phyloP scores from a whole-genome alignment of 805 yeast species.

The Pichia ethanolica region DNA sequence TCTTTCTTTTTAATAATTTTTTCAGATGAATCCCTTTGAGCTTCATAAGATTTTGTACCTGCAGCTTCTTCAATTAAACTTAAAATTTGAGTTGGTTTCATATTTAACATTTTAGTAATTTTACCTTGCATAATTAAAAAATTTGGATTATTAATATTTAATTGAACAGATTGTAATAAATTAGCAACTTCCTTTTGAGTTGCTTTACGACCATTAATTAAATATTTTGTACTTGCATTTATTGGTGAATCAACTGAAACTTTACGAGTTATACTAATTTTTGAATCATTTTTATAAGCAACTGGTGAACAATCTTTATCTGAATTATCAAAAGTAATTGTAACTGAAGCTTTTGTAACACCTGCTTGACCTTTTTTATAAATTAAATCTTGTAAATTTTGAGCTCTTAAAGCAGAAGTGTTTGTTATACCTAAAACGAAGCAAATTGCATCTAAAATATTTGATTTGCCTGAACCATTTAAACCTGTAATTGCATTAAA shows the following conservation, averaged over 20 bases:
- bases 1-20: conserved; percentile 90
- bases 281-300: conserved; percentile 70
- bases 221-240: conserved; percentile 43
- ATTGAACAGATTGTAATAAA: conserved; percentile 87
- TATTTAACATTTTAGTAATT: conserved; percentile 92
- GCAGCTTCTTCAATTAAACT: conserved; percentile 97
- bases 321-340: conserved; percentile 86
- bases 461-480: conserved; percentile 96
- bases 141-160: conserved; percentile 94
- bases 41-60: conserved; percentile 93
- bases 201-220: conserved; percentile 93
- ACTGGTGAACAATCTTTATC: conserved; percentile 76
- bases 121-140: conserved; percentile 98
- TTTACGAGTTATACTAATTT: conserved; percentile 88
- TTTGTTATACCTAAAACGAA: conserved; percentile 95
- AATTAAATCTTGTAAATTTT: conserved; percentile 85
- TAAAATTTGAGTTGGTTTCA: conserved; percentile 87
- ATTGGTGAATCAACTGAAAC: conserved; percentile 73
- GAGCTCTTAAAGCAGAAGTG: conserved; percentile 92
- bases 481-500: conserved; percentile 97
- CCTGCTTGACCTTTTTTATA: conserved; percentile 98
- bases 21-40: conserved; percentile 84
- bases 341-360: conserved; percentile 92
- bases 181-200: conserved; percentile 89
- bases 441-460: conserved; percentile 93